Evolutionary conservation across 2,329 filamentous ascomycete genomes (phyloP), one percentile per base, ranked within the genome.

Genomic region (Epichloe sylvatica): DNA sequence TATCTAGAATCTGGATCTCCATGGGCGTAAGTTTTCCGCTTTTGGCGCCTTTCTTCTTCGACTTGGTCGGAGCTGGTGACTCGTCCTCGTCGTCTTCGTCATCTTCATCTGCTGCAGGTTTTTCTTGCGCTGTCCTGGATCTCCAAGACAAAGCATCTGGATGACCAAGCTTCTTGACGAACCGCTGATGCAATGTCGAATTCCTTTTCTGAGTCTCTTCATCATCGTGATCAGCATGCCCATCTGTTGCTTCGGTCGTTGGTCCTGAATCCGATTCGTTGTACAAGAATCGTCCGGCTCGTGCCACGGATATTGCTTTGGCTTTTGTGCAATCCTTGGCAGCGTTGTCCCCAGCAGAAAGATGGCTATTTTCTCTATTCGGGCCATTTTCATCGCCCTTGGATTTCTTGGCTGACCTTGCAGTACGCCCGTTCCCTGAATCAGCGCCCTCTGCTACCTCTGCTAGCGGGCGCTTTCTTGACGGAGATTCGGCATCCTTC

Each of bases 1-100:
- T 94, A 17, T 94, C 90, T 5, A 98, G 75, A 51, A 95, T 85
- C 60, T 97, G 92, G 39, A 85, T 78, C 64, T 97, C 90, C 81
- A 98, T 85, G 0, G 92, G 92, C 0, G 92, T 98, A 52, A 98
- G 76, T 63, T 96, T 96, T 49, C 76, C 75, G 2, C 75, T 73
- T 64, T 80, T 82, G n/a, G 77, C 53, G 0, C 79, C 78, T 62
- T 88, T 94, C 67, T 86, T 94, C 55, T 73, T 77, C 0, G 66
- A 55, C 53, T 74, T 76, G 23, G 69, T 60, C 12, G 65, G 57
- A 37, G 34, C 71, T 51, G 62, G 67, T 55, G 72, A 70, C 38
- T 80, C 63, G 21, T 59, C 62, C 8, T 77, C 84, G 0, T 73
- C 76, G 1, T 70, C 76, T 8, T 75, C 53, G n/a, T 33, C 75